Evolutionary conservation across 768 basidiomycete species (phyloP), one percentile per base, ranked within the genome.

Genomic region (Coprinellus aureogranulatus): DNA sequence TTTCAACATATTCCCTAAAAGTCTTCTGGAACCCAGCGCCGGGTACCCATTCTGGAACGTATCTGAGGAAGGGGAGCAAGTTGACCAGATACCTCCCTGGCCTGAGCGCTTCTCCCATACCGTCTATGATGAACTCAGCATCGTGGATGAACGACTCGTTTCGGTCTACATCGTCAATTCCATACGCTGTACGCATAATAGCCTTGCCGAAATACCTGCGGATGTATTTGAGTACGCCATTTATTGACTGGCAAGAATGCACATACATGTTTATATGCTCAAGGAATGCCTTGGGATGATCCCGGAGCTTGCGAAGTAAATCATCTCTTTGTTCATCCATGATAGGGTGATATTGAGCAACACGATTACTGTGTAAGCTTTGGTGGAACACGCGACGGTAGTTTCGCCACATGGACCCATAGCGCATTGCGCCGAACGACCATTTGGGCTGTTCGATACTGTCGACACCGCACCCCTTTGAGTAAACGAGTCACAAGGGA

Each of bases 301-400:
- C 47, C 8, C 31, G 25, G 23, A 62, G 14, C 34, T 55, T 57
- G 16, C 53, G 48, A 6, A 60, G 56, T 16, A 55, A 54, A 23
- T 48, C 51, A n/a, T 53, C 28, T 2, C 45, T 14, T 25, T 53
- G 48, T 31, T 57, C 54, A 11, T 47, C 46, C 30, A 57, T 42
- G 25, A 57, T 57, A 10, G 49, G 56, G n/a, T 59, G 54, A 10
- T 58, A 55, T n/a, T 55, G 40, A 1, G 27, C 30, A 3, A 63
- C 41, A 5, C 27, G 46, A 44, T 54, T 58, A 3, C 45, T 53
- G 12, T 53, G 52, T 25, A 63, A 58, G 41, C 53, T 31, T 48
- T 60, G 53, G 26, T 55, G 59, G 31, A 63, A 63, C 11, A 53
- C 16, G 5, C 59, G 62, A 30, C 59, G 59, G 42, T 60, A 53